Base-by-base conservation (phyloP, 2,329 filamentous ascomycete genomes). In the Fusarium clavum region DNA sequence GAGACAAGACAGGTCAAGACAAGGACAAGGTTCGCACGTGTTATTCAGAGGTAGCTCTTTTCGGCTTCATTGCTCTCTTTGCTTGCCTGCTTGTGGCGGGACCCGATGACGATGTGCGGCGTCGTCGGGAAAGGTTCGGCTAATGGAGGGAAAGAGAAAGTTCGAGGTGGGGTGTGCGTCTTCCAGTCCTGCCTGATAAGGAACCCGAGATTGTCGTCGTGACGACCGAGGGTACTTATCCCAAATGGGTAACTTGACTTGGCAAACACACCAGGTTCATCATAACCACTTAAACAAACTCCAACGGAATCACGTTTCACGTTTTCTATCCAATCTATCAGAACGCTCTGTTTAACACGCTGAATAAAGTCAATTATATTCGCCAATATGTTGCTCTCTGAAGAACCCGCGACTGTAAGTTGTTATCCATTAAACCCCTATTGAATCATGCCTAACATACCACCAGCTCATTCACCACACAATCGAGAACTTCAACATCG, bases 401-500 rank as follows among this genome's bases (percentile, higher is more conserved):
- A 98, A 83, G 93, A 96, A 80, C 95, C 94, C 72, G 92, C 92
- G 46, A 91, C 91, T 46, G 94, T 97, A 88, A 66, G 88, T 49
- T 47, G 32, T n/a, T 25, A 27, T 24, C 8, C 29, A 11, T 52
- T 13, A n/a, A n/a, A 16, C 18, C 20, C 57, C 32, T 30, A 43
- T 38, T 30, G 34, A 14, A 53, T 10, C 44, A 48, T 22, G 46
- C 49, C 58, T 72, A 53, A 75, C 58, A 49, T 38, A 12, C 24
- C 48, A 12, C 24, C 25, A 96, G 92, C 91, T 98, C 77, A 97
- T 99, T 83, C 88, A 91, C 78, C 92, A 97, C 83, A 97, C 94
- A 44, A 92, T 97, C 76, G 87, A 90, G 75, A 97, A 98, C 86
- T 99, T 99, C 89, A 96, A 97, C 84, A 97, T 95, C 76, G 86